These are phyloP conservation scores for Stemphylium beticola DNA, from an alignment of 2,329 filamentous ascomycete species.

Conservation along the genomic window DNA sequence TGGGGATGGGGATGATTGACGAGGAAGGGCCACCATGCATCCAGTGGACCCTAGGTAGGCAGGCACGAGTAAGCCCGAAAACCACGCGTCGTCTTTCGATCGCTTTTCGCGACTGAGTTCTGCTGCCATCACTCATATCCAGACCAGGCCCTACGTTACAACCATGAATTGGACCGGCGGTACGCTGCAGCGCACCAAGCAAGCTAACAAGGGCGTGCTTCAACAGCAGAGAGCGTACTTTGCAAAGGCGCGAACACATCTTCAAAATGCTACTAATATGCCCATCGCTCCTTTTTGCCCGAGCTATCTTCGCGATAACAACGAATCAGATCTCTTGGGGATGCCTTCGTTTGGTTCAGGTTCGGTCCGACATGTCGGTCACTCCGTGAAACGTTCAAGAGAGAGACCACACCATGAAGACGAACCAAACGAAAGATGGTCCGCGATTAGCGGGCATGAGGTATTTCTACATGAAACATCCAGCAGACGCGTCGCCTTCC, in stretches of 20 bases:
- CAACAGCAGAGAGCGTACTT: slow-evolving; percentile 57
- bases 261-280: slow-evolving; percentile 29
- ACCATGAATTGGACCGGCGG: slow-evolving; percentile 60
- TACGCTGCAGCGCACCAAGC: slow-evolving; percentile 48
- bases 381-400: slow-evolving; percentile 4
- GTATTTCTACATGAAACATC: neutral
- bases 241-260: slow-evolving; percentile 47
- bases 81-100: neutral
- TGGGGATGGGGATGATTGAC: neutral
- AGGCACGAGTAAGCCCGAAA: neutral
- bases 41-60: too few species aligned
- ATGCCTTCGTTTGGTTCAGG: slow-evolving; percentile 13
- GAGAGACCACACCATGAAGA: neutral
- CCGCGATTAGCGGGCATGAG: neutral
- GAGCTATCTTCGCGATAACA: slow-evolving; percentile 26
- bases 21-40: slow-evolving; percentile 2
- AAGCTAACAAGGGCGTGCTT: slow-evolving; percentile 43
- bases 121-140: neutral
- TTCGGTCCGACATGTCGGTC: slow-evolving; percentile 18
- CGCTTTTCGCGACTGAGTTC: neutral
- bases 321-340: slow-evolving; percentile 7
- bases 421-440: neutral
- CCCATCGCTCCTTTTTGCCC: slow-evolving; percentile 30
- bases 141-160: neutral
- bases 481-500: neutral